phyloP scores from a whole-genome alignment of 2,329 filamentous ascomycete genomes.

The Aureobasidium melanogenum region DNA sequence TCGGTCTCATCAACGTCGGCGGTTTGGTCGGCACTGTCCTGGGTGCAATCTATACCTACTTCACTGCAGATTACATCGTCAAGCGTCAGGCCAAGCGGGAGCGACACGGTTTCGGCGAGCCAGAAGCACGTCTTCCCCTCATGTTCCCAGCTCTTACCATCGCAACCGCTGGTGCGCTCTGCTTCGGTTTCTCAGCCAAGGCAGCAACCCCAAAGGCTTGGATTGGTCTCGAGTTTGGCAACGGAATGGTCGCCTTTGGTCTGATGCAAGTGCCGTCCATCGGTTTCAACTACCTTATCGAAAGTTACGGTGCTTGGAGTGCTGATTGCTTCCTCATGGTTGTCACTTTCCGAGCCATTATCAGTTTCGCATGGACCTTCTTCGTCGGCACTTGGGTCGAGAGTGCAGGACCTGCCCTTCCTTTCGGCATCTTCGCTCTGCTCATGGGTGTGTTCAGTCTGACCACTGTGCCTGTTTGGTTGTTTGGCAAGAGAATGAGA shows the following conservation, averaged over 20 bases:
- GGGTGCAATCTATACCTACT: conserved; percentile 29
- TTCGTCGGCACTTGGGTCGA: conserved; percentile 43
- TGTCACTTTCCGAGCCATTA: conserved; percentile 39
- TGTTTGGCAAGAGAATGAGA: conserved; percentile 34
- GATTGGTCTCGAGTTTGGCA: conserved; percentile 32
- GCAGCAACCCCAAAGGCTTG: conserved; percentile 28
- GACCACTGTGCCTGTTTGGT: conserved; percentile 28
- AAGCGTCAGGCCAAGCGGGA: conserved; percentile 29
- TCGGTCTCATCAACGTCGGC: conserved; percentile 31
- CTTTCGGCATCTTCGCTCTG: conserved; percentile 46
- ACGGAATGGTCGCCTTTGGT: conserved; percentile 33
- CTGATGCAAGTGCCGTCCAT: conserved; percentile 35
- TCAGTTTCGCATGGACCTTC: conserved; percentile 48
- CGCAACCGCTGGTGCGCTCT: conserved; percentile 29
- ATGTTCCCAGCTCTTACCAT: conserved; percentile 31
- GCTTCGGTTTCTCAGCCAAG: conserved; percentile 33
- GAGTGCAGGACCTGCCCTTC: conserved; percentile 34
- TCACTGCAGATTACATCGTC: conserved; percentile 29
- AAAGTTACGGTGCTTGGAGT: conserved; percentile 18
- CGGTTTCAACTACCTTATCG: conserved; percentile 36
- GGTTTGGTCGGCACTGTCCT: conserved; percentile 29
- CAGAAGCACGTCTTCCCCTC: conserved; percentile 31
- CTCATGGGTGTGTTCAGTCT: conserved; percentile 42
- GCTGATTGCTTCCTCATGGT: conserved; percentile 48
- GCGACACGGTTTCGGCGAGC: conserved; percentile 30